A percentile compares a stretch with the other conserved stretches of the same genome.
Conservation (phyloP, 2,329 filamentous ascomycete species). For the Sporothrix euskadiensis region DNA sequence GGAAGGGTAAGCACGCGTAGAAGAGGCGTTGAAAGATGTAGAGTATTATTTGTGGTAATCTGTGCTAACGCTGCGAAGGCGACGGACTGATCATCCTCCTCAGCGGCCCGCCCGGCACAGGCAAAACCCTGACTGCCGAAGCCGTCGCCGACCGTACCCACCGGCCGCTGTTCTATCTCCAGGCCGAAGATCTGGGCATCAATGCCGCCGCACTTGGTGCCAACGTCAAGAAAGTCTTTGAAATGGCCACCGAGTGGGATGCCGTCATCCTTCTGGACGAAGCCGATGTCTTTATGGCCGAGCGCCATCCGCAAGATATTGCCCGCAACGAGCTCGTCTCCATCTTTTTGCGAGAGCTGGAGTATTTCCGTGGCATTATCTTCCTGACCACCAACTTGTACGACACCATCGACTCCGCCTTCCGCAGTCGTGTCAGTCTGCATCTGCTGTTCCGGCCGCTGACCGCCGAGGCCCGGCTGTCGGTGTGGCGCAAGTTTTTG, state of each 20-base stretch:
- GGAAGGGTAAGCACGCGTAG: conserved; percentile 38
- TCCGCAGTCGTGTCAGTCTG: conserved; percentile 50
- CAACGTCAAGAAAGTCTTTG: conserved; percentile 50
- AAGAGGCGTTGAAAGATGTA: neutral
- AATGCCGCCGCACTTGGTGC: conserved; percentile 46
- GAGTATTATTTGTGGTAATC: neutral
- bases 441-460: conserved; percentile 50
- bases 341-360: conserved; percentile 50
- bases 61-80: conserved; percentile 14
- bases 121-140: conserved; percentile 49
- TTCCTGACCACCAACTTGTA: conserved; percentile 50
- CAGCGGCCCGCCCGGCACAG: conserved; percentile 45
- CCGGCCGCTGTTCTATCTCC: conserved; percentile 48
- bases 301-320: conserved; percentile 48
- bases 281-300: conserved; percentile 55
- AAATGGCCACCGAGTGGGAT: conserved; percentile 52
- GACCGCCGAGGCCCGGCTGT: conserved; percentile 41
- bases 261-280: conserved; percentile 55
- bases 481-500: conserved; percentile 52
- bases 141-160: conserved; percentile 45
- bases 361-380: conserved; percentile 49
- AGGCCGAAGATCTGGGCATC: conserved; percentile 51
- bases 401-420: conserved; percentile 47
- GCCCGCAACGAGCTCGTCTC: conserved; percentile 51
- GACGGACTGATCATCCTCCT: conserved; percentile 47